phyloP scores from a whole-genome alignment of 2,329 filamentous ascomycete genomes.

The Sordariomycetes sp. region DNA sequence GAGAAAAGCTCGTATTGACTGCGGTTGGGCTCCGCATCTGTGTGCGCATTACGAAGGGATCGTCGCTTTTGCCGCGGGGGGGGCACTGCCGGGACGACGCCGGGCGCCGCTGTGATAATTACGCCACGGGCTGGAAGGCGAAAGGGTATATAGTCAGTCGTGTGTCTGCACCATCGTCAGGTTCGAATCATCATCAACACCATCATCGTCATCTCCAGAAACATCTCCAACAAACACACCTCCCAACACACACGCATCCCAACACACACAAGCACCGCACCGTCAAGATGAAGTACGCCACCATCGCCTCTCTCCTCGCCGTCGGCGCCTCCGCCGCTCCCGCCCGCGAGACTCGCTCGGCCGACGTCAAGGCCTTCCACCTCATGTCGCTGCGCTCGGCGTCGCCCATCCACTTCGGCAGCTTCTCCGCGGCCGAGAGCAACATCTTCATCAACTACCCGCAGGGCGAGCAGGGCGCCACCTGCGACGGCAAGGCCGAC shows the following conservation, averaged over 20 bases:
- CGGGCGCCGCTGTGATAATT: neutral
- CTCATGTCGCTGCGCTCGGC: conserved; percentile 40
- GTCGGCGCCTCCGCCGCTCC: conserved; percentile 17
- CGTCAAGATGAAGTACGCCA: conserved; percentile 10
- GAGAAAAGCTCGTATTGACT: no score
- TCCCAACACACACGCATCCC: neutral
- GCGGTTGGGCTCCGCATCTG: no score
- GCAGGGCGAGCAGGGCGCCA: conserved; percentile 29
- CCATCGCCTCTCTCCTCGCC: conserved; percentile 8
- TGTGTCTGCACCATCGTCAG: neutral
- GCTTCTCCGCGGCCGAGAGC: conserved; percentile 32
- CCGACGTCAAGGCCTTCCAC: conserved; percentile 28
- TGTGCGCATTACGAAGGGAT: no score
- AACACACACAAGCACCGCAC: neutral
- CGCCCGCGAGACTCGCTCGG: conserved; percentile 1
- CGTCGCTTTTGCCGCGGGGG: no score
- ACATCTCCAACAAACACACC: neutral
- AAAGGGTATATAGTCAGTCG: neutral
- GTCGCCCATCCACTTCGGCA: conserved; percentile 35
- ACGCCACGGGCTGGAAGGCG: no score
- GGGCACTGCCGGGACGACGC: no score
- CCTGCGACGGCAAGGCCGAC: conserved; percentile 29
- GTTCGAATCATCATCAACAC: neutral
- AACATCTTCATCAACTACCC: conserved; percentile 33
- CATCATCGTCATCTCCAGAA: neutral